phyloP scores from a whole-genome alignment of 768 basidiomycete species.

The Boletus rex-veris region DNA sequence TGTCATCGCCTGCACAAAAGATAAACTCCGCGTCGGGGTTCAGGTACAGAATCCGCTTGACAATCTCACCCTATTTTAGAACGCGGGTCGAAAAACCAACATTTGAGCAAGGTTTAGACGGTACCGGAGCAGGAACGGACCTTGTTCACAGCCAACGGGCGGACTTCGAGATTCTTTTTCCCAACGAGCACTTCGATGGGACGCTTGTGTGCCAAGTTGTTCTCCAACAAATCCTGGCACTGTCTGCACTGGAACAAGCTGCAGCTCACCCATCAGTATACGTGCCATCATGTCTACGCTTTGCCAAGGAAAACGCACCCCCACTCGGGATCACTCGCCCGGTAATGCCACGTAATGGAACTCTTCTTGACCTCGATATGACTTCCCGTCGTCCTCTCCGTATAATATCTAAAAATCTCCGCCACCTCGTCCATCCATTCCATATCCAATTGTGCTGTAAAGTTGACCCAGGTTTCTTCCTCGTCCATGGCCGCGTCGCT shows the following conservation, averaged over 20 bases:
- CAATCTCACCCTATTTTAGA: constrained; percentile 76
- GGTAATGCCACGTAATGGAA: constrained; percentile 97
- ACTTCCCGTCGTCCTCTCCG: constrained; percentile 94
- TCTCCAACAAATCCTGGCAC: constrained; percentile 94
- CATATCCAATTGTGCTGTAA: constrained; percentile 94
- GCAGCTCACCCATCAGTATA: constrained; percentile 1
- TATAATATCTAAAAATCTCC: constrained; percentile 96
- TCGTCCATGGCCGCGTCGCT: background rate
- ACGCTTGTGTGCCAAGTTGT: constrained; percentile 86
- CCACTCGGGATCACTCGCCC: constrained; percentile 91
- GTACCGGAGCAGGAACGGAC: constrained; percentile 22
- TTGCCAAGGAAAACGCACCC: constrained; percentile 49
- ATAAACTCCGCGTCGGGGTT: constrained; percentile 94
- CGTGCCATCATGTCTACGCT: background rate
- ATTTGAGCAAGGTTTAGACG: background rate
- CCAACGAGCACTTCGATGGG: constrained; percentile 97
- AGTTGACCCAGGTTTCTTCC: constrained; percentile 67
- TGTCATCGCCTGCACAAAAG: constrained; percentile 98
- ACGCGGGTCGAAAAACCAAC: background rate
- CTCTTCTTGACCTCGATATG: constrained; percentile 97
- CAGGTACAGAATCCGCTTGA: constrained; percentile 88
- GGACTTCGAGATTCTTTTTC: constrained; percentile 98
- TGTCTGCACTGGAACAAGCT: constrained; percentile 94
- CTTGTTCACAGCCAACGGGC: constrained; percentile 95
- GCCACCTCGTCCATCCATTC: constrained; percentile 94